A percentile compares a stretch with the other conserved stretches of the same genome.
Evolutionary conservation across 495 filamentous ascomycete genomes (phyloP).

Genomic region (Bacidia gigantensis): DNA sequence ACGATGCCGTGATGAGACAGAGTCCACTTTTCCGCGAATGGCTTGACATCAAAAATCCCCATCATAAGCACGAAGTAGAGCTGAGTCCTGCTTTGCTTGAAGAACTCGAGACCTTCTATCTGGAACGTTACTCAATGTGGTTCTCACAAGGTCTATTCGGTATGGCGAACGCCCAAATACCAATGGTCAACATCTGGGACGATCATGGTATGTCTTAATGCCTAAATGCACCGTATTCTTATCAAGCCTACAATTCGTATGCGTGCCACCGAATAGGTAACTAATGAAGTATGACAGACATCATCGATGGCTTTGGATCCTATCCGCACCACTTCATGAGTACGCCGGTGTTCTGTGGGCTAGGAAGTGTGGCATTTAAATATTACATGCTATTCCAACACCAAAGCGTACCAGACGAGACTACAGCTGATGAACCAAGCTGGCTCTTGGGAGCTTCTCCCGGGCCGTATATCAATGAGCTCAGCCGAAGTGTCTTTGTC

Average conservation of each 20-base stretch:
- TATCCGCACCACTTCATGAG: slow-evolving; percentile 88
- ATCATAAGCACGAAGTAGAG: slow-evolving; percentile 58
- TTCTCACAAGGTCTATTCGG: slow-evolving; percentile 92
- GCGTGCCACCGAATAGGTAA: no score
- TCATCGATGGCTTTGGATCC: slow-evolving; percentile 91
- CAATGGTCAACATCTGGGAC: slow-evolving; percentile 97
- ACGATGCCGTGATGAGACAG: slow-evolving; percentile 65
- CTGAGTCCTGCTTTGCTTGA: slow-evolving; percentile 67
- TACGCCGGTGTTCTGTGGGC: slow-evolving; percentile 74
- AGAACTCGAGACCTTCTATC: slow-evolving; percentile 75
- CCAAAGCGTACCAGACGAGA: slow-evolving; percentile 70
- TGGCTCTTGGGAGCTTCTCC: slow-evolving; percentile 70
- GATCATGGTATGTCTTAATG: slow-evolving; percentile 50
- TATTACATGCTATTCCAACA: slow-evolving; percentile 99
- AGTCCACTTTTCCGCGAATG: slow-evolving; percentile 65
- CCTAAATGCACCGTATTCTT: no score
- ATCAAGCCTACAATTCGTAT: no score
- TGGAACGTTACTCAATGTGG: slow-evolving; percentile 77
- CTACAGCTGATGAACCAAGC: slow-evolving; percentile 69
- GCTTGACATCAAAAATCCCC: slow-evolving; percentile 64
- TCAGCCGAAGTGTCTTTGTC: slow-evolving; percentile 78
- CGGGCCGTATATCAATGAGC: slow-evolving; percentile 82
- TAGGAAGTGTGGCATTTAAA: slow-evolving; percentile 88
- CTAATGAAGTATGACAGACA: no score
- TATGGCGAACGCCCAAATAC: slow-evolving; percentile 85